Base-by-base conservation (phyloP, 352 stramenopile genomes). In the Phytophthora melonis region DNA sequence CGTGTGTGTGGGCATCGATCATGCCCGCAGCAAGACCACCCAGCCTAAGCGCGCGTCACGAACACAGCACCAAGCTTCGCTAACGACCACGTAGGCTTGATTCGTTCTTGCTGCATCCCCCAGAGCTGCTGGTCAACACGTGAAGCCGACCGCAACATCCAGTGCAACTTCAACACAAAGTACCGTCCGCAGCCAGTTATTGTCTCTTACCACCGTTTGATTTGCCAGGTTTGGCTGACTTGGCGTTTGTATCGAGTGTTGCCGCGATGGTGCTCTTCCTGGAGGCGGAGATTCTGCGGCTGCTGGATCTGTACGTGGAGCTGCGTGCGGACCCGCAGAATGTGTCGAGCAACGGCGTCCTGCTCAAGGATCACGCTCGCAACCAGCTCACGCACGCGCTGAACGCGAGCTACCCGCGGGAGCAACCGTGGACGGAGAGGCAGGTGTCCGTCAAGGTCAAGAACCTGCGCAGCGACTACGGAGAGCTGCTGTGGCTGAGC, bases 381-480 rank as follows among this genome's bases (percentile, higher is more conserved):
- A 71, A 85, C 54, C 53, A 78, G 74, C 78, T 91, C 30, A 84
- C 83, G 39, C 68, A 63, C 34, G 70, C 73, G 8, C 71, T 91
- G 62, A 91, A 91, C 70, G 58, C 53, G 49, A 78, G 52, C 57
- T 86, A 80, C 58, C 65, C 72, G 39, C 72, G 72, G 36, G 64
- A 73, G 45, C 60, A 72, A 30, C 72, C 72, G 25, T 89, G 83
- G 80, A 87, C 78, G 18, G 83, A 89, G 66, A 77, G 60, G 49
- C 83, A 91, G 61, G 75, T 91, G 58, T 75, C 77, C 7, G 83
- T 89, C 68, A 91, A 91, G 73, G 82, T 89, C 56, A 91, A 91
- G 74, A 91, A 91, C 73, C 60, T 91, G 27, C 83, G 83, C 67
- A 79, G 75, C 52, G 83, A 88, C 23, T 91, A 88, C 75, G 66